Conservation (phyloP, 2,329 filamentous ascomycete species). For the Aspergillus fischeri region DNA sequence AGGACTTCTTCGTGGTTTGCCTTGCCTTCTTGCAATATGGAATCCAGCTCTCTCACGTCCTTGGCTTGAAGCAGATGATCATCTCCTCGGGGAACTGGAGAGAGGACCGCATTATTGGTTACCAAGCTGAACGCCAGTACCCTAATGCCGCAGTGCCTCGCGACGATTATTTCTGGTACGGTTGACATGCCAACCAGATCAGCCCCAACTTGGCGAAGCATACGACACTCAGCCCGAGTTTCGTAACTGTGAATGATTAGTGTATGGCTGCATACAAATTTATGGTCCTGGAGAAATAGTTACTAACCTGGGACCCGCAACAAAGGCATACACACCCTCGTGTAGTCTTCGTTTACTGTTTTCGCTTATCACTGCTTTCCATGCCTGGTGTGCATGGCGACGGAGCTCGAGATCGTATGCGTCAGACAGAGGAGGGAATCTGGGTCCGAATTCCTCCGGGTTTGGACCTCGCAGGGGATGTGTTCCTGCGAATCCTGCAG, state of each 20-base stretch:
- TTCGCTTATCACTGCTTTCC: conserved; percentile 47
- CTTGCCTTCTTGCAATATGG: conserved; percentile 55
- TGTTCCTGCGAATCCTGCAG: conserved; percentile 57
- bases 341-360: conserved; percentile 52
- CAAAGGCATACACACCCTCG: conserved; percentile 64
- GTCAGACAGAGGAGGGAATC: conserved; percentile 62
- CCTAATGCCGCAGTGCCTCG: conserved; percentile 59
- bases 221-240: conserved; percentile 61
- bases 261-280: background rate
- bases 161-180: conserved; percentile 64
- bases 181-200: conserved; percentile 70
- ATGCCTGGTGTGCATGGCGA: conserved; percentile 53
- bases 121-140: conserved; percentile 64
- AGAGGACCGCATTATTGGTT: conserved; percentile 60
- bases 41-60: conserved; percentile 49
- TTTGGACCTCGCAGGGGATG: conserved; percentile 62
- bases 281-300: background rate
- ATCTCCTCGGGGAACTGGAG: conserved; percentile 56
- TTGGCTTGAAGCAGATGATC: conserved; percentile 51
- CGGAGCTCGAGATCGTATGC: conserved; percentile 62
- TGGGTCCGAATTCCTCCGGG: conserved; percentile 57
- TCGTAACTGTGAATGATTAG: conserved; percentile 49
- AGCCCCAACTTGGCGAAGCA: conserved; percentile 58
- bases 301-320: conserved; percentile 56
- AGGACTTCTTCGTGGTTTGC: conserved; percentile 64